Evolutionary conservation across 2,329 filamentous ascomycete species (phyloP).

Genomic region (Neopestalotiopsis clavispora): DNA sequence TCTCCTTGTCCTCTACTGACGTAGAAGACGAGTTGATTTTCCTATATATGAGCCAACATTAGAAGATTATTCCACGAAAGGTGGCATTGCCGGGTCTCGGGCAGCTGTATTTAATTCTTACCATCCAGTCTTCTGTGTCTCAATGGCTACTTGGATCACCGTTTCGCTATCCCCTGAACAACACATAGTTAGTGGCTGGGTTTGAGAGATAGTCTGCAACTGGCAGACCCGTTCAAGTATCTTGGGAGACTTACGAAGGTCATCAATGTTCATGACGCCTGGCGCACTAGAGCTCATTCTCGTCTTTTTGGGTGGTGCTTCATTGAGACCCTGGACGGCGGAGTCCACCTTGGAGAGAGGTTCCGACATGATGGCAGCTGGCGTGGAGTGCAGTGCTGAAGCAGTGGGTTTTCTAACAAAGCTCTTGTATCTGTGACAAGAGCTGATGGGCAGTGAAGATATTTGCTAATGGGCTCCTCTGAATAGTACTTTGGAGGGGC

Average conservation of each 20-base stretch:
- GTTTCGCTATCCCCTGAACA: conserved; percentile 72
- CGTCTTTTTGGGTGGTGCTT: conserved; percentile 70
- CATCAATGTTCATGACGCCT: conserved; percentile 82
- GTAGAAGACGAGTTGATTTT: conserved; percentile 89
- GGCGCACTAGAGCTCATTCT: conserved; percentile 75
- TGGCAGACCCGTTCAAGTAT: conserved; percentile 10
- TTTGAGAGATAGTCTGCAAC: not conserved
- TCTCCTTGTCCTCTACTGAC: conserved; percentile 80
- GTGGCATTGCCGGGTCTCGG: conserved; percentile 6
- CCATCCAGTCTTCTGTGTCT: conserved; percentile 90
- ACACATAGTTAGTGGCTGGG: not conserved
- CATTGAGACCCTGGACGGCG: conserved; percentile 78
- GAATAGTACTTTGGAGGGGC: not conserved
- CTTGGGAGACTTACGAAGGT: conserved; percentile 70
- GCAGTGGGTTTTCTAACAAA: conserved; percentile 12
- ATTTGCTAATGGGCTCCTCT: not conserved
- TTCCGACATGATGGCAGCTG: conserved; percentile 38
- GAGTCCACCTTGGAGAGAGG: conserved; percentile 90
- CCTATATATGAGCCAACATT: conserved; percentile 56
- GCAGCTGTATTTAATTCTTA: conserved; percentile 51
- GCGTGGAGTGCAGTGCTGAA: conserved; percentile 5
- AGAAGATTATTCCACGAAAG: conserved; percentile 3
- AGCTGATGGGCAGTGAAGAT: conserved; percentile 8
- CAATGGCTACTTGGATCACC: conserved; percentile 74
- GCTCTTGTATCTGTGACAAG: conserved; percentile 3